A percentile compares a stretch with the other conserved stretches of the same genome.
Evolutionary conservation across 768 basidiomycete genomes (phyloP).

Genomic region (Megacollybia marginata): DNA sequence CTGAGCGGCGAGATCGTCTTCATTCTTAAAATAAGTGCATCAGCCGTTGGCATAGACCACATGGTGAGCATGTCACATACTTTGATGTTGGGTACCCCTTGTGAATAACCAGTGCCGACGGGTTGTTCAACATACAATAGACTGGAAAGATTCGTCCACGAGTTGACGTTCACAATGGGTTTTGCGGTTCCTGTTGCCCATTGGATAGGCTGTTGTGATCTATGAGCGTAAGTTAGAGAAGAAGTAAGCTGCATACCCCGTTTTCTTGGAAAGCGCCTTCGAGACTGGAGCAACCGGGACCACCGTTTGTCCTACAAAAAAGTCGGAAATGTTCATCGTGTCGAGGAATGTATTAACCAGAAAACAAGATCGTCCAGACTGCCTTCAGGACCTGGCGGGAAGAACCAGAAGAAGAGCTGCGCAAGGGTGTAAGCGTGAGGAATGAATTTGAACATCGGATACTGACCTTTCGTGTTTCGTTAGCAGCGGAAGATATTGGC

Average conservation of each 20-base stretch:
- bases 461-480: constrained; percentile 62
- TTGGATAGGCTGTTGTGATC: neutral
- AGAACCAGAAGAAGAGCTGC: constrained; percentile 81
- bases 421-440: neutral
- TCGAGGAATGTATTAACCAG: constrained; percentile 36
- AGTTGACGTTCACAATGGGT: neutral
- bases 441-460: neutral
- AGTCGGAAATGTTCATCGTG: neutral
- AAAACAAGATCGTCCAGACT: constrained; percentile 69
- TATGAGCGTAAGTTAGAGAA: neutral
- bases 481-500: constrained; percentile 51
- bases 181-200: neutral
- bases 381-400: constrained; percentile 69
- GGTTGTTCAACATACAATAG: neutral
- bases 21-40: constrained; percentile 24
- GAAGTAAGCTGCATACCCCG: neutral
- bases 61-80: neutral
- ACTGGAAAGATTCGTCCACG: neutral
- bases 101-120: neutral
- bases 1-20: constrained; percentile 40
- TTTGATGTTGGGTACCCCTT: neutral
- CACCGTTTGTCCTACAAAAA: neutral
- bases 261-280: neutral
- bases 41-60: neutral
- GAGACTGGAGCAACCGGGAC: neutral